Evolutionary conservation across 2,329 filamentous ascomycete species (phyloP).

Genomic region (Pestalotiopsis sp.): DNA sequence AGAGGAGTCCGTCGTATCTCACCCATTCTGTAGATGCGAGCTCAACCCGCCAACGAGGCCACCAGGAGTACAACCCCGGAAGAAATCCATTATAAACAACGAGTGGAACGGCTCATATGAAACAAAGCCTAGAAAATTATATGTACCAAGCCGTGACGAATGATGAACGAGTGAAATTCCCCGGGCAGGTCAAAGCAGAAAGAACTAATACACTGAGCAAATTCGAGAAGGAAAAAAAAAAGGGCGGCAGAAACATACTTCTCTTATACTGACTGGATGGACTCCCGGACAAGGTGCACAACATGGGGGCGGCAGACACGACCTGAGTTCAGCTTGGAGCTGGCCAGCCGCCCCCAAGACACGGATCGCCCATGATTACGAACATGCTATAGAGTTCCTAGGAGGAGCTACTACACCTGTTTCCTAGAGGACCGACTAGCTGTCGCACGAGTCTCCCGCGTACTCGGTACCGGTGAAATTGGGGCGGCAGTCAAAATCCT

Average conservation of each 20-base stretch:
- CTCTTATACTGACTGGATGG: conserved; percentile 1
- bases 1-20: conserved; percentile 14
- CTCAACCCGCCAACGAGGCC: conserved; percentile 23
- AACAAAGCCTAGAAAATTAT: conserved; percentile 14
- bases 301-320: background rate
- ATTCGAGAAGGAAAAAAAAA: conserved; percentile 8
- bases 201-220: background rate
- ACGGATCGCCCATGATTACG: conserved; percentile 3
- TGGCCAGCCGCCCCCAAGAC: background rate
- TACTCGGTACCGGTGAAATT: background rate
- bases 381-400: background rate
- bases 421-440: background rate
- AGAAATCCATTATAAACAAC: conserved; percentile 26
- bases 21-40: conserved; percentile 28
- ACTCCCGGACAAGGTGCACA: background rate
- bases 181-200: background rate
- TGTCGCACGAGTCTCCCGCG: background rate
- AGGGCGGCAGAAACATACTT: background rate
- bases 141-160: conserved; percentile 13
- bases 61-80: conserved; percentile 16
- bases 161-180: conserved; percentile 9
- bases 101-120: conserved; percentile 25
- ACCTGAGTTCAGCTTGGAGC: background rate
- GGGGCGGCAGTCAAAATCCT: conserved; percentile 1
- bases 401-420: background rate